Base-by-base conservation (phyloP, 768 basidiomycete genomes). In the Inosperma sp. region DNA sequence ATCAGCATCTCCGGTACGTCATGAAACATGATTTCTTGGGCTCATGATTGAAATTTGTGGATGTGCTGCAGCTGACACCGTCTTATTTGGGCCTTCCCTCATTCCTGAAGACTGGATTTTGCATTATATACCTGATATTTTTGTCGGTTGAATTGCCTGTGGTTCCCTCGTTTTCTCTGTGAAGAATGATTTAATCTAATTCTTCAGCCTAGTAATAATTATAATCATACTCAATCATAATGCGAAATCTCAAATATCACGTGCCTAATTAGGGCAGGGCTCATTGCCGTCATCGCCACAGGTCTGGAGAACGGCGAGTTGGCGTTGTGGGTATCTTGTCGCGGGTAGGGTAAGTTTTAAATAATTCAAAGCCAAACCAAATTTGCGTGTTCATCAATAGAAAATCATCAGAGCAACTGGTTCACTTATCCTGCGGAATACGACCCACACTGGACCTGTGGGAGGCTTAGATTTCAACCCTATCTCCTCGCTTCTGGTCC, bases 301-400 rank as follows among this genome's bases (percentile, higher is more conserved):
- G 95, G 95, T 50, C 83, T 97, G 80, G 95, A 99, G 70, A 93
- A 90, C 54, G 96, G 94, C 41, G 92, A 95, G 67, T 77, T 99
- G 36, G 80, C 82, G 3, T 72, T 97, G 17, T 99, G 92, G 88
- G 89, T 72, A 93, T 97, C 54, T 68, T 96, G 14, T 73, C 76
- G 10, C 81, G 79, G 23, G 76, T 75, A 46, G 82, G 80, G 93
- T 94, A 61, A 58, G 86, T 80, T 16, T 30, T 41, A 35, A n/a
- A n/a, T n/a, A n/a, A n/a, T n/a, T n/a, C n/a, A n/a, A n/a, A n/a
- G n/a, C n/a, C n/a, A n/a, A n/a, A n/a, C n/a, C n/a, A n/a, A n/a
- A n/a, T n/a, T n/a, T n/a, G n/a, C n/a, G n/a, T n/a, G n/a, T n/a
- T n/a, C 26, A 9, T 53, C 49, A n/a, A n/a, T n/a, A n/a, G n/a